Evolutionary conservation across 768 basidiomycete genomes (phyloP).

Genomic region (Pleurotus djamor): DNA sequence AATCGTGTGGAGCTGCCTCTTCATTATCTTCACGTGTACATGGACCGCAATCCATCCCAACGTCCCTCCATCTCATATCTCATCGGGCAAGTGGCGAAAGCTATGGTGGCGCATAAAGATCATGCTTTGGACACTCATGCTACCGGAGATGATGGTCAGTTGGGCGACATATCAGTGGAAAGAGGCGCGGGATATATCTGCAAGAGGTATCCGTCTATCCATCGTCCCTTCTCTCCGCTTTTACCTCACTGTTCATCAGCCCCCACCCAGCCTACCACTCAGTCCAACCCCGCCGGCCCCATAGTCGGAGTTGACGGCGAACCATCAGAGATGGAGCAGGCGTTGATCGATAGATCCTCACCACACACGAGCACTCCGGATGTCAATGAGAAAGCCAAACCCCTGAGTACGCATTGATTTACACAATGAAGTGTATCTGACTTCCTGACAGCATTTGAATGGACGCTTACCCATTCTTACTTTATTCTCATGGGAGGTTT

Average conservation of each 20-base stretch:
- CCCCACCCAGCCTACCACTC: too few species aligned
- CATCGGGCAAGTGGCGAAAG: neutral
- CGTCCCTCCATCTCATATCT: slow-evolving; percentile 13
- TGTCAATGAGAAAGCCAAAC: too few species aligned
- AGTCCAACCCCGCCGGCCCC: too few species aligned
- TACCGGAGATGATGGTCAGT: slow-evolving; percentile 22
- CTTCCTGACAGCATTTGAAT: neutral
- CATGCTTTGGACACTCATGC: slow-evolving; percentile 17
- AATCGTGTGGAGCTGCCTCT: slow-evolving; percentile 22
- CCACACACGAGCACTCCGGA: too few species aligned
- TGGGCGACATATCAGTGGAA: slow-evolving; percentile 23
- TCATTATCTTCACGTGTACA: slow-evolving; percentile 22
- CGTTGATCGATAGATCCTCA: too few species aligned
- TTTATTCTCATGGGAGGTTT: neutral
- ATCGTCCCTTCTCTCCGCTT: too few species aligned
- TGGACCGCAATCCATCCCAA: slow-evolving; percentile 27
- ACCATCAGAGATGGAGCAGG: too few species aligned
- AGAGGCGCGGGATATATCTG: slow-evolving; percentile 10
- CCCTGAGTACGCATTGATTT: too few species aligned
- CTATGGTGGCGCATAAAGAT: slow-evolving; percentile 10
- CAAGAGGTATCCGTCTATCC: neutral
- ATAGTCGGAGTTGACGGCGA: too few species aligned
- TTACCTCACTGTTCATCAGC: too few species aligned
- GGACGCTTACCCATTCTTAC: neutral
- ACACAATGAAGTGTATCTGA: too few species aligned